Conservation (phyloP, 2,329 filamentous ascomycete genomes). For the Xylaria sp. region DNA sequence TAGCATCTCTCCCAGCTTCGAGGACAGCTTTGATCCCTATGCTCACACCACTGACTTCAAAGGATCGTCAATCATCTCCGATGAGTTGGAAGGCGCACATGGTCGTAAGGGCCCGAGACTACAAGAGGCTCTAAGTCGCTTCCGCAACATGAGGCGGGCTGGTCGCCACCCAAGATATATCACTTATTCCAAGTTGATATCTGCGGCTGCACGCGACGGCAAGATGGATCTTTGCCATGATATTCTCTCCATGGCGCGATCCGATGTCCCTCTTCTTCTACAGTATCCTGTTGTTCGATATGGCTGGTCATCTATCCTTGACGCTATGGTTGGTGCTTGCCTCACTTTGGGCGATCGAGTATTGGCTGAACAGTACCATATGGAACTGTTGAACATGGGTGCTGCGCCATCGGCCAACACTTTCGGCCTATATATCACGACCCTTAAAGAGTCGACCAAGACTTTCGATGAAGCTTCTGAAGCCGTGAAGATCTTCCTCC, state of each 20-base stretch:
- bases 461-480: conserved; percentile 98
- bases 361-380: conserved; percentile 86
- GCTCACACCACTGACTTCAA: conserved; percentile 91
- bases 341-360: conserved; percentile 83
- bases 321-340: conserved; percentile 95
- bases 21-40: conserved; percentile 92
- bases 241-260: conserved; percentile 87
- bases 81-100: conserved; percentile 84
- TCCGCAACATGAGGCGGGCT: conserved; percentile 92
- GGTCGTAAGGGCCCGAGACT: conserved; percentile 79
- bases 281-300: conserved; percentile 91
- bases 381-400: conserved; percentile 90
- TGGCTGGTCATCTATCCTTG: conserved; percentile 95
- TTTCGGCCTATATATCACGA: conserved; percentile 99
- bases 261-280: conserved; percentile 84
- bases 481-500: conserved; percentile 96
- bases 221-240: conserved; percentile 86
- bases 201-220: conserved; percentile 85
- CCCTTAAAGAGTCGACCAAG: conserved; percentile 94
- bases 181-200: conserved; percentile 95
- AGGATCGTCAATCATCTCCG: conserved; percentile 89
- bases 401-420: conserved; percentile 95
- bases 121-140: conserved; percentile 82
- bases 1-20: conserved; percentile 69
- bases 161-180: conserved; percentile 95